phyloP scores from a whole-genome alignment of 441 rosid species.

The Euphorbia corollata region DNA sequence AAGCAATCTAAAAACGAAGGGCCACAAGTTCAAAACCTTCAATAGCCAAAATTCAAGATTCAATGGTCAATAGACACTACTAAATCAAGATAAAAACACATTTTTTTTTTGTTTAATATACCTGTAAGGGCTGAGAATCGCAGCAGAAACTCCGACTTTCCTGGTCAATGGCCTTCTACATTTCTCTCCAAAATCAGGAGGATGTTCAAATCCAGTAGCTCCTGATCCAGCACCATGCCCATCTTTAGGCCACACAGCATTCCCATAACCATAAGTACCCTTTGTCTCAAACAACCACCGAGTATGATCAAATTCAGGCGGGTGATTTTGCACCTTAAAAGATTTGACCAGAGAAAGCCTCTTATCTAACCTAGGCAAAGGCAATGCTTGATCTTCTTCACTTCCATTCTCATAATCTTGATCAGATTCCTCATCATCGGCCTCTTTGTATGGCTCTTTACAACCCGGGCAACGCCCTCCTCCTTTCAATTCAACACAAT shows the following conservation, averaged over 20 bases:
- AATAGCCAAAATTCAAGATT: background rate
- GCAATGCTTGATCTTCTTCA: constrained; percentile 54
- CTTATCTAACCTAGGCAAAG: constrained; percentile 61
- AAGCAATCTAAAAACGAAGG: too few relatives aligned
- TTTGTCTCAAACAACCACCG: constrained; percentile 90
- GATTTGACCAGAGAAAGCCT: constrained; percentile 76
- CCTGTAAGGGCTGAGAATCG: constrained; percentile 87
- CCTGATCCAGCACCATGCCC: constrained; percentile 56
- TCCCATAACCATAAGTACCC: constrained; percentile 86
- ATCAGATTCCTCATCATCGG: constrained; percentile 30
- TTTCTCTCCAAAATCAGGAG: constrained; percentile 60
- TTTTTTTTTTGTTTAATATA: constrained; percentile 10
- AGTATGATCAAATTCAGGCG: constrained; percentile 66
- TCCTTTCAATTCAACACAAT: constrained; percentile 40
- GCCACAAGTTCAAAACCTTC: background rate
- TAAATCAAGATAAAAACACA: too few relatives aligned
- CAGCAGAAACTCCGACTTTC: constrained; percentile 62
- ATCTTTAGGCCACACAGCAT: constrained; percentile 87
- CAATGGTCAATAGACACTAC: too few relatives aligned
- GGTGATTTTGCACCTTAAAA: constrained; percentile 49
- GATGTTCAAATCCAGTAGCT: constrained; percentile 55
- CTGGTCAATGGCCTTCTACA: constrained; percentile 69
- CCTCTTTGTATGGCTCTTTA: constrained; percentile 58
- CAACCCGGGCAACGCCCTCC: constrained; percentile 73
- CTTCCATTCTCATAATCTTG: constrained; percentile 33